phyloP scores from a whole-genome alignment of 2,329 filamentous ascomycete genomes.

The Verticillium longisporum region DNA sequence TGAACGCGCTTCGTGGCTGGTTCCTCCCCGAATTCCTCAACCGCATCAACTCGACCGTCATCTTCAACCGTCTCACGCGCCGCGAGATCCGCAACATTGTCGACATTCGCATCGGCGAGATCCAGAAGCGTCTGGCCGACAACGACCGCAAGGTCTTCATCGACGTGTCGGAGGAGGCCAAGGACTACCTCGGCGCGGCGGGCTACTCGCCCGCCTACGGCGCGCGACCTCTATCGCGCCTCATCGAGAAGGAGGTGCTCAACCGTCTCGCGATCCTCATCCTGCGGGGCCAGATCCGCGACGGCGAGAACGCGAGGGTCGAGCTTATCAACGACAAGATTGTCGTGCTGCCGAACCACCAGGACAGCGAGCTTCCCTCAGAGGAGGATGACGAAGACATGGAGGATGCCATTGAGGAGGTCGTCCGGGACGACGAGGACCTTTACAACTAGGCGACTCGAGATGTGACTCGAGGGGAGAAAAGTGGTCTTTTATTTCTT shows the following conservation, averaged over 20 bases:
- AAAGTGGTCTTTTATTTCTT: not conserved
- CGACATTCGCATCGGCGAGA: constrained; percentile 78
- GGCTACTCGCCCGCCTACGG: constrained; percentile 96
- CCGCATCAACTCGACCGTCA: constrained; percentile 91
- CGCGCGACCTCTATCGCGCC: constrained; percentile 75
- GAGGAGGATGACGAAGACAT: constrained; percentile 62
- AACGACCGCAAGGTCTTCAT: constrained; percentile 87
- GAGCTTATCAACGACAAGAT: constrained; percentile 75
- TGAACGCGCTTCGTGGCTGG: constrained; percentile 85
- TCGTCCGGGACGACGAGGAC: constrained; percentile 52
- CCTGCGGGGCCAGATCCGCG: constrained; percentile 73
- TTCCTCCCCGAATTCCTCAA: constrained; percentile 99
- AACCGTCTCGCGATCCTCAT: constrained; percentile 91
- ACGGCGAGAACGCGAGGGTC: constrained; percentile 78
- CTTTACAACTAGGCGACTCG: constrained; percentile 30
- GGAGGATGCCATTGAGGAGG: constrained; percentile 65
- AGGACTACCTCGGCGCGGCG: constrained; percentile 84
- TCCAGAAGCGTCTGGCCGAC: constrained; percentile 80
- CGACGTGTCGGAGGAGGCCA: constrained; percentile 74
- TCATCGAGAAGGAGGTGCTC: constrained; percentile 96
- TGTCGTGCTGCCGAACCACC: constrained; percentile 75
- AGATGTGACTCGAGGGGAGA: not conserved
- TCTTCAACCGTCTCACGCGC: constrained; percentile 94
- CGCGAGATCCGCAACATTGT: constrained; percentile 92
- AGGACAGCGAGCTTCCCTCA: constrained; percentile 47